phyloP scores from a whole-genome alignment of 768 basidiomycete species.

The Galerina sulciceps region DNA sequence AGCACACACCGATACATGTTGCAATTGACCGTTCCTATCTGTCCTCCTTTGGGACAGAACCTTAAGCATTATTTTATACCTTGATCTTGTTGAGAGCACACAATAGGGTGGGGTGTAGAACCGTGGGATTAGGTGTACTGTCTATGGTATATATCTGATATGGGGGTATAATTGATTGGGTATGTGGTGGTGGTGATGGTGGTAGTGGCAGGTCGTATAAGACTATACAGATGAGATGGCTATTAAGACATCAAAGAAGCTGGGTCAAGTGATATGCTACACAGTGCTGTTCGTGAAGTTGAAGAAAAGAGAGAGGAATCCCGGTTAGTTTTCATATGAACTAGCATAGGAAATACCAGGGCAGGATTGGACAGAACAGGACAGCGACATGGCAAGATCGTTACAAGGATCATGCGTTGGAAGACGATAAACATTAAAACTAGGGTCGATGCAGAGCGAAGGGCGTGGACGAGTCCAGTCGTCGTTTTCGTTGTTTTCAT shows the following conservation, averaged over 20 bases:
- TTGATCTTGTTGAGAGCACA: neutral
- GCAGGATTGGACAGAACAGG: neutral
- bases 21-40: neutral
- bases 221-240: neutral
- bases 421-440: constrained; percentile 6
- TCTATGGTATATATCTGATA: constrained; percentile 1
- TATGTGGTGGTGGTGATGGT: constrained; percentile 3
- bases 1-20: neutral
- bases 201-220: neutral
- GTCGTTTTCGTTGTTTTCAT: constrained; percentile 14
- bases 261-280: constrained; percentile 8
- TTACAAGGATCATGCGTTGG: constrained; percentile 2
- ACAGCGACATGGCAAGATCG: constrained; percentile 7
- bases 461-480: constrained; percentile 23
- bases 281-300: constrained; percentile 3
- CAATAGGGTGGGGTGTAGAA: neutral
- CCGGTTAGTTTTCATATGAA: constrained; percentile 5
- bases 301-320: neutral
- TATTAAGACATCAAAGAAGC: constrained; percentile 2
- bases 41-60: neutral
- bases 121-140: constrained; percentile 4
- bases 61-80: neutral
- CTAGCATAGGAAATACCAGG: constrained; percentile 10
- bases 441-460: constrained; percentile 1
- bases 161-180: constrained; percentile 7